Conservation (phyloP, 176 grass and related monocot species). For the Hsuehochloa calcarea region DNA sequence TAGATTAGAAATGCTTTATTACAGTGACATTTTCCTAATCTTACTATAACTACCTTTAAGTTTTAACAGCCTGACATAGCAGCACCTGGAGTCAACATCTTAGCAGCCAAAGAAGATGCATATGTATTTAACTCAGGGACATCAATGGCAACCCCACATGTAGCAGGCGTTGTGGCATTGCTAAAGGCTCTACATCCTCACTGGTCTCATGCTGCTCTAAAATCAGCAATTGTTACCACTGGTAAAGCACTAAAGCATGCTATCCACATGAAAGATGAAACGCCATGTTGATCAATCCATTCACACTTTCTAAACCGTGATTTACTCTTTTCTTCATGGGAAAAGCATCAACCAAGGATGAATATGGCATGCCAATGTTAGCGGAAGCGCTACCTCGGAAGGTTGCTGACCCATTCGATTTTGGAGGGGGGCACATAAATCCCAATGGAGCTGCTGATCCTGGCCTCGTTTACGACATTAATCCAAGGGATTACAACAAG, state of each 20-base stretch:
- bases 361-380: conserved; percentile 37
- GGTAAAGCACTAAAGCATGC: neutral
- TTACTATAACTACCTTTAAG: conserved; percentile 5
- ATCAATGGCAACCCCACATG: conserved; percentile 47
- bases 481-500: conserved; percentile 39
- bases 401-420: conserved; percentile 55
- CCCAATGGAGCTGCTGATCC: conserved; percentile 47
- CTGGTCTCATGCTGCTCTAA: conserved; percentile 47
- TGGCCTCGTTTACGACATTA: conserved; percentile 35
- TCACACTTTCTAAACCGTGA: neutral
- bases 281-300: neutral
- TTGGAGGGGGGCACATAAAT: conserved; percentile 49
- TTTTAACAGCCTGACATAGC: conserved; percentile 51
- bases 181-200: conserved; percentile 44
- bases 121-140: conserved; percentile 31
- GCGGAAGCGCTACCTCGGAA: conserved; percentile 44
- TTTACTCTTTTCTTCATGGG: neutral
- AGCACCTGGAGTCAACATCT: conserved; percentile 44
- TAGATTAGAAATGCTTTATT: neutral
- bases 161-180: conserved; percentile 40
- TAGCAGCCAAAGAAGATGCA: conserved; percentile 32
- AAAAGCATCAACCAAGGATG: conserved; percentile 37
- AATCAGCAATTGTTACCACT: conserved; percentile 50
- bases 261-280: neutral
- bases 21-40: neutral